Evolutionary conservation across 768 basidiomycete species (phyloP).

Genomic region (Cyclocybe aegerita): DNA sequence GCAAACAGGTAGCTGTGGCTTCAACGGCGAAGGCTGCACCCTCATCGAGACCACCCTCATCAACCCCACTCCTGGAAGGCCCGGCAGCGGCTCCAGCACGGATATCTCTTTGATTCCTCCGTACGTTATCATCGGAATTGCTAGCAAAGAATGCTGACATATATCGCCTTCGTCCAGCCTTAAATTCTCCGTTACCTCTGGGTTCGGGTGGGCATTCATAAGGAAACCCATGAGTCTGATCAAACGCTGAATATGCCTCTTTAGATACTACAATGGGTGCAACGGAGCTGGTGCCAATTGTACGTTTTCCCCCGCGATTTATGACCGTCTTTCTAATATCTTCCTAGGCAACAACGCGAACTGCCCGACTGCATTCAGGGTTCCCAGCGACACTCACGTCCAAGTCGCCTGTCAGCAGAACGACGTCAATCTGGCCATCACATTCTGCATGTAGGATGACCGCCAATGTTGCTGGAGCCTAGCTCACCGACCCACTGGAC

Average conservation of each 20-base stretch:
- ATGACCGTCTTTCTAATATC: background rate
- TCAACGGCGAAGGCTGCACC: constrained; percentile 22
- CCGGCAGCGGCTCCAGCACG: constrained; percentile 12
- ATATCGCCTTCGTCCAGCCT: constrained; percentile 22
- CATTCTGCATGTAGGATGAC: constrained; percentile 25
- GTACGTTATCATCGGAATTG: constrained; percentile 20
- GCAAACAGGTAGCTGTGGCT: constrained; percentile 32
- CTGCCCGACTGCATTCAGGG: constrained; percentile 37
- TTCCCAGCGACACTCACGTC: constrained; percentile 30
- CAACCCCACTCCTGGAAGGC: constrained; percentile 12
- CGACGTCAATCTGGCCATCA: constrained; percentile 35
- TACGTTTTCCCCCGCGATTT: constrained; percentile 14
- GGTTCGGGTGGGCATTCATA: constrained; percentile 30
- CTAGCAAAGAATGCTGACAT: background rate
- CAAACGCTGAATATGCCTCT: background rate
- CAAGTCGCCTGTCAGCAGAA: constrained; percentile 36
- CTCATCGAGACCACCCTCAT: constrained; percentile 36
- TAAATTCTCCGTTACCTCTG: constrained; percentile 36
- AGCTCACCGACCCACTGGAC: too few species aligned
- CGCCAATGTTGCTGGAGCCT: background rate
- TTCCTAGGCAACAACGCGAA: constrained; percentile 29
- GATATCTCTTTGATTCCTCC: constrained; percentile 33
- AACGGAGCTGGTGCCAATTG: constrained; percentile 39
- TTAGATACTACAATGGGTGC: constrained; percentile 41
- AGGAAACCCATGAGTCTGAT: background rate